Conservation (phyloP, 2,329 filamentous ascomycete genomes). For the Fusarium concolor region DNA sequence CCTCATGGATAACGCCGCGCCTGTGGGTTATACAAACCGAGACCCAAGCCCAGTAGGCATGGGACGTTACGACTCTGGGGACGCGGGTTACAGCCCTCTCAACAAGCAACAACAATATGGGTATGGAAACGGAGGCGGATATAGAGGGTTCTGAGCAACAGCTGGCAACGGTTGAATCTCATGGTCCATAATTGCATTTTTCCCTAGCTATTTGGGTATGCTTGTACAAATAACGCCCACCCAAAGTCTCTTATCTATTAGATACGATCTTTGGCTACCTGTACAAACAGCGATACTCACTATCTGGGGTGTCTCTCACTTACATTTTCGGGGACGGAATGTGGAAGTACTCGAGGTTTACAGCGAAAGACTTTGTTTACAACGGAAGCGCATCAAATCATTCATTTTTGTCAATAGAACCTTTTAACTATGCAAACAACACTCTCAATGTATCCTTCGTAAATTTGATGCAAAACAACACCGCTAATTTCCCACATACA, state of each 20-base stretch:
- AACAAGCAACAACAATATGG: conserved; percentile 40
- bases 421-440: conserved; percentile 45
- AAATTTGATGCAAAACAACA: conserved; percentile 33
- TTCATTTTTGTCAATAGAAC: conserved; percentile 49
- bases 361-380: conserved; percentile 44
- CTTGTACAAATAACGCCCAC: conserved; percentile 30
- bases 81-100: conserved; percentile 36
- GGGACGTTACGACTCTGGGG: conserved; percentile 36
- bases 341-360: conserved; percentile 28
- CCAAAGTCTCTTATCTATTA: conserved; percentile 22
- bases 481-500: not conserved
- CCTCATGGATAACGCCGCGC: conserved; percentile 56
- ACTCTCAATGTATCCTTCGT: conserved; percentile 43
- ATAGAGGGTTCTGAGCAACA: conserved; percentile 42
- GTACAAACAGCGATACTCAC: conserved; percentile 25
- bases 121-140: conserved; percentile 42
- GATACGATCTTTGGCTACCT: conserved; percentile 10
- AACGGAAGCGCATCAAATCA: conserved; percentile 45
- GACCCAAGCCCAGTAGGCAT: conserved; percentile 28
- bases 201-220: conserved; percentile 9
- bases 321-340: conserved; percentile 30
- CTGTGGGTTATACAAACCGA: conserved; percentile 51
- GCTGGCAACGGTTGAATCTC: conserved; percentile 17
- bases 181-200: conserved; percentile 29
- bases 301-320: conserved; percentile 18